phyloP scores from a whole-genome alignment of 768 basidiomycete genomes.

The Rhizopogon salebrosus region DNA sequence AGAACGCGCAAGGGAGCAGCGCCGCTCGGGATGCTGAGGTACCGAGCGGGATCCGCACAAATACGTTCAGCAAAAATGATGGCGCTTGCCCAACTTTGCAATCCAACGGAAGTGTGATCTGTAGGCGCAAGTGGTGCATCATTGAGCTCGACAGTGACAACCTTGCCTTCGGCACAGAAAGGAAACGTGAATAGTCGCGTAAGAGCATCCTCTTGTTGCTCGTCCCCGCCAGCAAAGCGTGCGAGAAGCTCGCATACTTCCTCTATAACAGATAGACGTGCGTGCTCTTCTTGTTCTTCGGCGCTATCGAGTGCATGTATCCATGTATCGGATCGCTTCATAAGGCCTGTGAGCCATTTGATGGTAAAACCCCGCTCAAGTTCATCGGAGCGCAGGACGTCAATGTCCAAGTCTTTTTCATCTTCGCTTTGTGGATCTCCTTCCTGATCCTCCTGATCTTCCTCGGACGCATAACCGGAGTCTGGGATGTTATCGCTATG shows the following conservation, averaged over 20 bases:
- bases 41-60: constrained; percentile 37
- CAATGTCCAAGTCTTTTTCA: constrained; percentile 28
- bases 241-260: constrained; percentile 55
- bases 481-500: constrained; percentile 50
- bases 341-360: constrained; percentile 70
- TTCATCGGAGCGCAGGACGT: constrained; percentile 52
- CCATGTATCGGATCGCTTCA: constrained; percentile 58
- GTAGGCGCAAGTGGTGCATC: constrained; percentile 59
- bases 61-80: constrained; percentile 66
- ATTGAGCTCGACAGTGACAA: constrained; percentile 53
- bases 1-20: constrained; percentile 40
- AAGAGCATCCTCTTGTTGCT: constrained; percentile 34
- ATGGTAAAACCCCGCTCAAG: constrained; percentile 67
- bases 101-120: constrained; percentile 76
- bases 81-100: constrained; percentile 82
- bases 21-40: constrained; percentile 25
- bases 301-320: constrained; percentile 8
- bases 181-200: constrained; percentile 52
- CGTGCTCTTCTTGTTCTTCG: constrained; percentile 32
- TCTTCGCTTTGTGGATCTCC: constrained; percentile 14
- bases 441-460: constrained; percentile 46
- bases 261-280: constrained; percentile 44
- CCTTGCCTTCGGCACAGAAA: constrained; percentile 8
- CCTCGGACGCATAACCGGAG: constrained; percentile 76
- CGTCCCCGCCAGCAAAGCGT: constrained; percentile 39